A percentile compares a stretch with the other conserved stretches of the same genome.
Evolutionary conservation across 176 grass and related monocot species (phyloP).

Genomic region (Bothriochloa decipiens): DNA sequence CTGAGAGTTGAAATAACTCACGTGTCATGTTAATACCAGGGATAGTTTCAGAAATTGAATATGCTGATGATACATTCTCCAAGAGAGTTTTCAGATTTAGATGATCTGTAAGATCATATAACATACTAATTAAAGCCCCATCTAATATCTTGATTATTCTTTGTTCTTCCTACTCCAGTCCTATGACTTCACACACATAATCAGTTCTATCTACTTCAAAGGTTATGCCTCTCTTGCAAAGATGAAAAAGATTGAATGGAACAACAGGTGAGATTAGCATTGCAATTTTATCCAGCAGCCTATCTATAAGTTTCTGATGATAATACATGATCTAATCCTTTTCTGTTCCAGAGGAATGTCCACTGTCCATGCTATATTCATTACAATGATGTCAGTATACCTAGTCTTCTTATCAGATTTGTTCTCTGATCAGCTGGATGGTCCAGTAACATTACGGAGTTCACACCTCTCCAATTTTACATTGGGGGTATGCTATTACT

Average conservation of each 20-base stretch:
- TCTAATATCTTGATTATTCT: conserved; percentile 29
- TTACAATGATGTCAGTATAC: conserved; percentile 78
- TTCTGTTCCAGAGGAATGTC: conserved; percentile 83
- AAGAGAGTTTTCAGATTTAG: neutral
- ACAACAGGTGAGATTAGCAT: conserved; percentile 65
- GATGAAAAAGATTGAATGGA: conserved; percentile 90
- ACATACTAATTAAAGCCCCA: neutral
- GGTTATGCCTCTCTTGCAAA: conserved; percentile 84
- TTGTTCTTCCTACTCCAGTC: conserved; percentile 55
- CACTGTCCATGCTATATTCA: conserved; percentile 89
- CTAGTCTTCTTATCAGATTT: conserved; percentile 86
- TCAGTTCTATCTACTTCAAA: conserved; percentile 86
- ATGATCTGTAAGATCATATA: neutral
- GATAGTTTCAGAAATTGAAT: neutral
- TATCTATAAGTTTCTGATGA: conserved; percentile 8
- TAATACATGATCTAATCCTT: conserved; percentile 1
- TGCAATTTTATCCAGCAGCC: conserved; percentile 10
- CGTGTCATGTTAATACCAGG: neutral
- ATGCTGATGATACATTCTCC: neutral
- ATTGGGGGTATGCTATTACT: conserved; percentile 69
- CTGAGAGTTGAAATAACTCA: neutral
- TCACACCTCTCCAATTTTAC: conserved; percentile 78
- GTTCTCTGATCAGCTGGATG: conserved; percentile 79
- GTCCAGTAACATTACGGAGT: conserved; percentile 72
- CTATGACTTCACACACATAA: conserved; percentile 67